A percentile compares a stretch with the other conserved stretches of the same genome.
Evolutionary conservation across 345 rosid species (phyloP).

Genomic region (Iberis pinnata): DNA sequence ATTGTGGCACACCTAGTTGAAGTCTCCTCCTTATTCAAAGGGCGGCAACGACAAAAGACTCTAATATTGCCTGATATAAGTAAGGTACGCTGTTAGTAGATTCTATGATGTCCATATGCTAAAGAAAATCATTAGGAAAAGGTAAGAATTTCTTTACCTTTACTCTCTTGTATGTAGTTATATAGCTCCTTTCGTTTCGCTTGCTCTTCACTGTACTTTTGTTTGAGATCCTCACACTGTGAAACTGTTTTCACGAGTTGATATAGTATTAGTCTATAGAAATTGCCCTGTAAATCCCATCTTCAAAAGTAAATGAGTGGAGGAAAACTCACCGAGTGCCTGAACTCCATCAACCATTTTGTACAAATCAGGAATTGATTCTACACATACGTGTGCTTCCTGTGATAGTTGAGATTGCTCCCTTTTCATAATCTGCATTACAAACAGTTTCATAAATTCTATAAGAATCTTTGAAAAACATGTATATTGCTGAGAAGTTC

Average conservation of each 20-base stretch:
- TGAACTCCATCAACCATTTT: constrained; percentile 87
- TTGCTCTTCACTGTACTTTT: constrained; percentile 73
- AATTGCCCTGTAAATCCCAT: constrained; percentile 9
- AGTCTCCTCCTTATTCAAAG: constrained; percentile 61
- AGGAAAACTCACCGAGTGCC: constrained; percentile 58
- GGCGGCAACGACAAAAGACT: constrained; percentile 95
- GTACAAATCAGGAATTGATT: constrained; percentile 66
- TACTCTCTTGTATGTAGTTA: constrained; percentile 83
- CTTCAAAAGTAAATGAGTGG: not conserved
- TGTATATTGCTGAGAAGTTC: not conserved
- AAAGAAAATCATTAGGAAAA: constrained; percentile 5
- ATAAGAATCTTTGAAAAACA: not conserved
- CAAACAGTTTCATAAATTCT: constrained; percentile 3
- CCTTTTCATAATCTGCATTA: constrained; percentile 60
- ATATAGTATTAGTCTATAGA: constrained; percentile 17
- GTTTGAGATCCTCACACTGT: constrained; percentile 84
- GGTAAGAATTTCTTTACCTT: constrained; percentile 38
- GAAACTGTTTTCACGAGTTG: constrained; percentile 46
- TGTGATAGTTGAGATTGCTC: constrained; percentile 69
- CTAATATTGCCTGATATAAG: constrained; percentile 76
- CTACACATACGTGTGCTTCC: constrained; percentile 77
- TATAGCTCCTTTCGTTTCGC: constrained; percentile 83
- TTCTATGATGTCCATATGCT: constrained; percentile 11
- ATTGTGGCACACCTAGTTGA: constrained; percentile 49
- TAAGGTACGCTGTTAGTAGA: constrained; percentile 18